Conservation (phyloP, 1,139 yeast genomes). For the Suhomyces chickasaworum region DNA sequence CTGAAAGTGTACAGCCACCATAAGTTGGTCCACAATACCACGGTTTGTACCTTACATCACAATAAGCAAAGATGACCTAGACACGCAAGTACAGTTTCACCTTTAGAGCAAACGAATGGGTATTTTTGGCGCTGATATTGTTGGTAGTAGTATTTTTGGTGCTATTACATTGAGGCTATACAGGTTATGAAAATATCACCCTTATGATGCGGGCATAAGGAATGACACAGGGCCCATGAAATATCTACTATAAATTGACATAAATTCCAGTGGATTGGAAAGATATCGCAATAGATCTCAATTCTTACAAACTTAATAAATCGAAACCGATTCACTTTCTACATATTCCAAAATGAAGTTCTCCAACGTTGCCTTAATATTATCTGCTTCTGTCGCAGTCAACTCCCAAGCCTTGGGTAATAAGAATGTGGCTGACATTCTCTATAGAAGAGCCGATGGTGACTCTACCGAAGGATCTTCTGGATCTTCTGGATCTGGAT, state of each 20-base stretch:
- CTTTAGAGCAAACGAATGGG: conserved; percentile 5
- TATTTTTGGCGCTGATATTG: conserved; percentile 2
- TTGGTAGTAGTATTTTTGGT: too few relatives aligned
- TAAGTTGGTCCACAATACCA: conserved; percentile 1
- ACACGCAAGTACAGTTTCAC: not conserved
- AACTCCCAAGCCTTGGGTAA: conserved; percentile 15
- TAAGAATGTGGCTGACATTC: not conserved
- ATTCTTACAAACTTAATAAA: too few relatives aligned
- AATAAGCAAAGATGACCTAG: conserved; percentile 5
- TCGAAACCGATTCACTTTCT: too few relatives aligned
- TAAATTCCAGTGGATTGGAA: not conserved
- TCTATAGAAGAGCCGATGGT: conserved; percentile 17
- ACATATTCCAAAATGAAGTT: conserved; percentile 16
- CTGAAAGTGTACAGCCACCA: conserved; percentile 8
- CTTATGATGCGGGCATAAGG: not conserved
- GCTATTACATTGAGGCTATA: conserved; percentile 11
- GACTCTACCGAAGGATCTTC: conserved; percentile 24
- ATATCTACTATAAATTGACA: not conserved
- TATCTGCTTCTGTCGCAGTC: conserved; percentile 18
- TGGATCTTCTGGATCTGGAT: not conserved
- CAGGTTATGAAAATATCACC: conserved; percentile 8
- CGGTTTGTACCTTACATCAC: conserved; percentile 5
- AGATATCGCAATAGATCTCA: not conserved
- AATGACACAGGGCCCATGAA: not conserved
- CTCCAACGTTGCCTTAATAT: conserved; percentile 18